Conservation (phyloP, 169 alveolate species). For the Plasmodium yoelii region DNA sequence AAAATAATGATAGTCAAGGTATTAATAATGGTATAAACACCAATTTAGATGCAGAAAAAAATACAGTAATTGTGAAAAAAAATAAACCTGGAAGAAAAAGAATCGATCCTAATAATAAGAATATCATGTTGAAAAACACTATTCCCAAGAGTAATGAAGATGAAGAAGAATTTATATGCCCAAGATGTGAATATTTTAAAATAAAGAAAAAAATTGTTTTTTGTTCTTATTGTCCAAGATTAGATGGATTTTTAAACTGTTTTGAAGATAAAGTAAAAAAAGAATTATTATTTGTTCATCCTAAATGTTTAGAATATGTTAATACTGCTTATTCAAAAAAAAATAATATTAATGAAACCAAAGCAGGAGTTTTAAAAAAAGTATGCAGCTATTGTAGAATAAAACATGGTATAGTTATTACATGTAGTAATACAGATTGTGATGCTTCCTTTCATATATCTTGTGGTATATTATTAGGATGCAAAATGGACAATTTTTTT, state of each 20-base stretch:
- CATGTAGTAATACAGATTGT: slow-evolving; percentile 73
- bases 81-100: neutral
- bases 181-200: slow-evolving; percentile 66
- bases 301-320: slow-evolving; percentile 69
- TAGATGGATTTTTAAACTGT: slow-evolving; percentile 75
- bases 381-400: slow-evolving; percentile 72
- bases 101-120: neutral
- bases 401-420: slow-evolving; percentile 68
- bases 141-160: neutral
- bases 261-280: slow-evolving; percentile 73
- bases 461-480: slow-evolving; percentile 68
- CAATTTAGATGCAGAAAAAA: neutral
- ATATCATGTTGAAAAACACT: neutral
- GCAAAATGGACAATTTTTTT: slow-evolving; percentile 74
- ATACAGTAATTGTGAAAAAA: neutral
- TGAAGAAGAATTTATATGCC: slow-evolving; percentile 61
- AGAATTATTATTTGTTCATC: slow-evolving; percentile 69
- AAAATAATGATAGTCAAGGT: too few relatives aligned
- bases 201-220: slow-evolving; percentile 57
- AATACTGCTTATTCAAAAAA: slow-evolving; percentile 72
- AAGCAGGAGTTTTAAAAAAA: slow-evolving; percentile 45
- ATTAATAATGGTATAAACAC: neutral
- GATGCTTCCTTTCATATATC: slow-evolving; percentile 70
- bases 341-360: slow-evolving; percentile 34
- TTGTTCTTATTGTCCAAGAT: slow-evolving; percentile 71